Evolutionary conservation across 169 alveolate species (phyloP).

Genomic region (Cryptosporidium viatorum): DNA sequence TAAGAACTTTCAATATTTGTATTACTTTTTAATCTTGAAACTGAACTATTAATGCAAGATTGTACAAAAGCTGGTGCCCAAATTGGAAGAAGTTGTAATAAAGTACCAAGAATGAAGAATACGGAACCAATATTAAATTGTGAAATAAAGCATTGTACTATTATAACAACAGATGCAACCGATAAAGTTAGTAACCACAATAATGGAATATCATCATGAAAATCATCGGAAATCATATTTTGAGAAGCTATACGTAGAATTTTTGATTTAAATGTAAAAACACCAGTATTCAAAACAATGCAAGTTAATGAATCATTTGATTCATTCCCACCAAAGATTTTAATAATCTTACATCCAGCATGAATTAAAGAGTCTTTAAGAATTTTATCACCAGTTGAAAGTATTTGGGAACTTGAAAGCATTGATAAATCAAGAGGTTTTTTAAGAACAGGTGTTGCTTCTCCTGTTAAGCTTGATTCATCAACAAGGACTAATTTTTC

Average conservation of each 20-base stretch:
- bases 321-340: neutral
- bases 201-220: constrained; percentile 51
- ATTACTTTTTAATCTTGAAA: neutral
- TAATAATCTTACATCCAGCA: constrained; percentile 45
- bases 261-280: constrained; percentile 34
- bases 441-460: constrained; percentile 87
- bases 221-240: constrained; percentile 2
- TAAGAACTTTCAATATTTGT: constrained; percentile 3
- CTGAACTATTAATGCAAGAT: constrained; percentile 16
- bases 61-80: constrained; percentile 72
- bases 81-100: constrained; percentile 52
- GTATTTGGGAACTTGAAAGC: neutral
- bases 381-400: constrained; percentile 1
- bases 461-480: constrained; percentile 90
- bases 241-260: neutral
- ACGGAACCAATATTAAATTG: constrained; percentile 26
- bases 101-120: constrained; percentile 58
- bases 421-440: constrained; percentile 78
- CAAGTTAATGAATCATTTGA: neutral
- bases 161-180: constrained; percentile 14
- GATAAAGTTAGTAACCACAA: constrained; percentile 10
- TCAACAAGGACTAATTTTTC: constrained; percentile 87
- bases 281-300: constrained; percentile 49
- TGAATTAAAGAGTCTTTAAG: constrained; percentile 16
- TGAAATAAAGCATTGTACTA: constrained; percentile 20